phyloP scores from a whole-genome alignment of 2,329 filamentous ascomycete genomes.

The Exophiala bonariae region DNA sequence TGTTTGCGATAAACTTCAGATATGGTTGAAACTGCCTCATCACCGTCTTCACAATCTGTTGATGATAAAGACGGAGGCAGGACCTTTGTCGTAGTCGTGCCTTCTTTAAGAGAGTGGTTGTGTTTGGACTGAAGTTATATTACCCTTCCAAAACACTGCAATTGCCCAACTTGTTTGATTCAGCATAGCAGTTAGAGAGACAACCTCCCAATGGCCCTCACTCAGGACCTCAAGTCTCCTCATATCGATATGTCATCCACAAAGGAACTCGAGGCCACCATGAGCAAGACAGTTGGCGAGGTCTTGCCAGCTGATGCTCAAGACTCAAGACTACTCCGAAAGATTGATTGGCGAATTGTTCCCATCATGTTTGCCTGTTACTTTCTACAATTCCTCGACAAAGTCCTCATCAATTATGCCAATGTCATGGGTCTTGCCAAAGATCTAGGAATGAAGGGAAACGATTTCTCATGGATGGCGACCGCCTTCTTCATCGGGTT shows the following conservation, averaged over 20 bases:
- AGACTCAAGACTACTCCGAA: slow-evolving; percentile 26
- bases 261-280: slow-evolving; percentile 1
- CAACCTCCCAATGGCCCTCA: neutral
- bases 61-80: too few relatives aligned
- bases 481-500: slow-evolving; percentile 65
- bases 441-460: slow-evolving; percentile 57
- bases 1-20: too few relatives aligned
- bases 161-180: too few relatives aligned
- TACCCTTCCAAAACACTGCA: too few relatives aligned
- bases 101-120: too few relatives aligned
- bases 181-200: too few relatives aligned
- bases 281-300: neutral
- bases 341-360: slow-evolving; percentile 34
- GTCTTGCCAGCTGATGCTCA: neutral
- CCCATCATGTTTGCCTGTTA: slow-evolving; percentile 36
- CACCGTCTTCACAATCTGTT: too few relatives aligned
- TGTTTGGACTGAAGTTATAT: too few relatives aligned
- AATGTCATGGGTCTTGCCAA: slow-evolving; percentile 63
- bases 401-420: slow-evolving; percentile 54
- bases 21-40: too few relatives aligned
- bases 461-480: slow-evolving; percentile 63
- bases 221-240: neutral
- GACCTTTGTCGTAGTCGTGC: too few relatives aligned
- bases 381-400: slow-evolving; percentile 36
- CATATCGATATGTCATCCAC: neutral